These are phyloP conservation scores for Aureobasidium sp. DNA, from an alignment of 2,329 filamentous ascomycete species.

Conservation along the genomic window DNA sequence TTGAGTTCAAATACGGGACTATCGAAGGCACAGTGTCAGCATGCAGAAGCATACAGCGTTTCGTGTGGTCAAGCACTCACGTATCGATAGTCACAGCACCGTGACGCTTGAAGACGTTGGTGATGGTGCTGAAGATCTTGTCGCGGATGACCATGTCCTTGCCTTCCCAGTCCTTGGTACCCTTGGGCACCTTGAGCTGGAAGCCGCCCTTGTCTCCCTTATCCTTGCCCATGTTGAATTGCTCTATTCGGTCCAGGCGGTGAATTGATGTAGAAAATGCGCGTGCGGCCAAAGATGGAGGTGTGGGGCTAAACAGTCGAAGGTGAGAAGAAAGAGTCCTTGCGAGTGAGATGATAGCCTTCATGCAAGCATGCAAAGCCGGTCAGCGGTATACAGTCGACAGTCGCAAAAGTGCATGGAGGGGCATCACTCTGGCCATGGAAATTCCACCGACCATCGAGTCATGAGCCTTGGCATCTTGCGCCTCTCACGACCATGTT, in stretches of 20 bases:
- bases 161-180: conserved; percentile 79
- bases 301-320: not conserved
- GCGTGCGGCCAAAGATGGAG: not conserved
- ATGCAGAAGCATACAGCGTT: not conserved
- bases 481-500: conserved; percentile 5
- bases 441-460: not conserved
- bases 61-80: conserved; percentile 31
- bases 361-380: conserved; percentile 16
- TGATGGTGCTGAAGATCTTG: conserved; percentile 70
- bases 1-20: conserved; percentile 74
- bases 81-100: conserved; percentile 75
- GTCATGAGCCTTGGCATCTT: conserved; percentile 5
- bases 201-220: conserved; percentile 37
- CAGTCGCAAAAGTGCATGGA: conserved; percentile 2
- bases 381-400: not conserved
- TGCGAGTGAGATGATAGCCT: conserved; percentile 7
- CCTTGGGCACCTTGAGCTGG: conserved; percentile 82
- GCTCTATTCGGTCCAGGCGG: not conserved
- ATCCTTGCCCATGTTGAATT: conserved; percentile 41
- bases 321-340: conserved; percentile 13
- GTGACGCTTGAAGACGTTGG: conserved; percentile 74
- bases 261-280: conserved; percentile 11
- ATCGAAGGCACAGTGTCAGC: conserved; percentile 17
- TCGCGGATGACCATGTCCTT: conserved; percentile 74
- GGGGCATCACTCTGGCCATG: not conserved